These are phyloP conservation scores for Forsythia viridissima DNA, from an alignment of 257 asterid species.

Conservation along the genomic window DNA sequence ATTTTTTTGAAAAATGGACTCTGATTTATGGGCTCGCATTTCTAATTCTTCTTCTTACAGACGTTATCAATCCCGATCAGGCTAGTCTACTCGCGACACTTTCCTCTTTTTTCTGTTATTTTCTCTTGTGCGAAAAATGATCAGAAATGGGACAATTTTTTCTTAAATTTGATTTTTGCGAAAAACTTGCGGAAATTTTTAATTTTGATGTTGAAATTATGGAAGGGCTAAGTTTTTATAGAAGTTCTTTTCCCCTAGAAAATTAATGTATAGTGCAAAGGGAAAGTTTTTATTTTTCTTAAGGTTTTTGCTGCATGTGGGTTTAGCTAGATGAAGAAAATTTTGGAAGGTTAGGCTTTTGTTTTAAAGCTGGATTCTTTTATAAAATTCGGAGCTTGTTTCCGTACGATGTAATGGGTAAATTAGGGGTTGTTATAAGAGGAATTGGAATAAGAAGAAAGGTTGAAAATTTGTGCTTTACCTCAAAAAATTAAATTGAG, in stretches of 20 bases:
- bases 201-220: not conserved
- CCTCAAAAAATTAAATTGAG: not conserved
- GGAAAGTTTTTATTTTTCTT: not conserved
- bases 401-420: not conserved
- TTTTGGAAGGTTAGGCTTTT: not conserved
- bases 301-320: not conserved
- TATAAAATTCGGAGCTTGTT: not conserved
- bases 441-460: not conserved
- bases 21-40: slow-evolving; percentile 73
- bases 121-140: not conserved
- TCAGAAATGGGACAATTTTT: not conserved
- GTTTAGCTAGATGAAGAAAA: slow-evolving; percentile 8
- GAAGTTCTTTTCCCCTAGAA: not conserved
- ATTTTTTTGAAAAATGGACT: slow-evolving; percentile 48
- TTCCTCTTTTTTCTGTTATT: not conserved
- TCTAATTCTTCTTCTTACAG: slow-evolving; percentile 44
- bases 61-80: slow-evolving; percentile 74
- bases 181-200: not conserved
- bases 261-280: not conserved
- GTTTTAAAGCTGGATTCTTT: not conserved
- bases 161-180: not conserved
- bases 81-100: slow-evolving; percentile 30
- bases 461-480: not conserved
- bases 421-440: not conserved
- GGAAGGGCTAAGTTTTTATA: not conserved